Evolutionary conservation across 768 basidiomycete species (phyloP).

Genomic region (Phaeotremella fagi): DNA sequence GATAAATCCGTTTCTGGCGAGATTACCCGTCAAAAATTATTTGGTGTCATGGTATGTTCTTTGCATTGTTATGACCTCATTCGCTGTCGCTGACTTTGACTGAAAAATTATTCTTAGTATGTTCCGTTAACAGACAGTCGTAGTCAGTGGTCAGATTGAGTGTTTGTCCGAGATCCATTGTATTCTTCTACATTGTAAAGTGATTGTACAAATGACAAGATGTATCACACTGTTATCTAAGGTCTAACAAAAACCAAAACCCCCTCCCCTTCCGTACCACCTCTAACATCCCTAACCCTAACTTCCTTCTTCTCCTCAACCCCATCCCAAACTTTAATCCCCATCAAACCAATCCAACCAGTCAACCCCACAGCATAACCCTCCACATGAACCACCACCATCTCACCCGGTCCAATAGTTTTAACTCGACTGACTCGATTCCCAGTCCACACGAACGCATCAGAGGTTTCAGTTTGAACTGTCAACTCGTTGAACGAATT

Average conservation of each 20-base stretch:
- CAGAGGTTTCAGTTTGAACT: conserved; percentile 67
- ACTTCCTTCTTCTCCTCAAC: conserved; percentile 20
- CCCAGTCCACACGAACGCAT: conserved; percentile 78
- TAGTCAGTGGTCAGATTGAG: conserved; percentile 35
- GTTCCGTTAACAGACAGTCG: conserved; percentile 47
- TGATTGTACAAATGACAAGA: too few species aligned
- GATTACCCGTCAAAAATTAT: conserved; percentile 62
- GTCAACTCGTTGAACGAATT: conserved; percentile 64
- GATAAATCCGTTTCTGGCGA: conserved; percentile 71
- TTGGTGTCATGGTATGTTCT: conserved; percentile 71
- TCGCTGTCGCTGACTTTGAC: too few species aligned
- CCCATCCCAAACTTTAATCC: conserved; percentile 21
- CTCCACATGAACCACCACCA: conserved; percentile 14
- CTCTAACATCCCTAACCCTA: background rate
- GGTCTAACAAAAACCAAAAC: conserved; percentile 23
- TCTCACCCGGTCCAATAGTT: conserved; percentile 58
- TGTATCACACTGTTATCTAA: too few species aligned
- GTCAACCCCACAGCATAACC: conserved; percentile 30
- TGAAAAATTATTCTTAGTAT: too few species aligned
- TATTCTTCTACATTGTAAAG: too few species aligned
- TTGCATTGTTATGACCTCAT: background rate
- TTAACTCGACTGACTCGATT: conserved; percentile 63
- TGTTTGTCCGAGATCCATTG: too few species aligned
- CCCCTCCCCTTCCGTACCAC: conserved; percentile 1
- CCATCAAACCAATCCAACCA: conserved; percentile 35